phyloP scores from a whole-genome alignment of 1,139 yeast genomes.

The Suhomyces choctaworum region DNA sequence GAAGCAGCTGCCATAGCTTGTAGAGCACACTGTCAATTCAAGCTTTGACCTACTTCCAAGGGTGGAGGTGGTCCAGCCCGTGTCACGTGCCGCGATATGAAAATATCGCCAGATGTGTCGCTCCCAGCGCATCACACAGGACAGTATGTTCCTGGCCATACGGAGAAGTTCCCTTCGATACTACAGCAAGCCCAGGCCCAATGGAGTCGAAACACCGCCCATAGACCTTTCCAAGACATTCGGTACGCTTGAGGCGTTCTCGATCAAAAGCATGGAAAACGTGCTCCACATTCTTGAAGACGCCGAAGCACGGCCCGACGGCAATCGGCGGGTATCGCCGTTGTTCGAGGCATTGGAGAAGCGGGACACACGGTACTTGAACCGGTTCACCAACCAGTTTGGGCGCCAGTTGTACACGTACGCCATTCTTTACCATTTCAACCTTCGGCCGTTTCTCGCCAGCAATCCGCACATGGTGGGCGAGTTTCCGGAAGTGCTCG shows the following conservation, averaged over 20 bases:
- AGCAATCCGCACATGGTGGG: conserved; percentile 14
- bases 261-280: conserved; percentile 17
- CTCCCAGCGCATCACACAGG: too few species aligned
- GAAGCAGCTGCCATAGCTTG: too few species aligned
- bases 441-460: conserved; percentile 16
- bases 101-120: too few species aligned
- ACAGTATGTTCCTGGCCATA: conserved; percentile 3
- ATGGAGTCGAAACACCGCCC: conserved; percentile 3
- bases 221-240: conserved; percentile 13
- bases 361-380: conserved; percentile 15
- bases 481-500: conserved; percentile 11
- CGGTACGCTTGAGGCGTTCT: conserved; percentile 9
- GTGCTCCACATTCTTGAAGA: conserved; percentile 18
- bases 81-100: too few species aligned
- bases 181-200: conserved; percentile 3
- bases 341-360: conserved; percentile 15
- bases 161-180: conserved; percentile 2
- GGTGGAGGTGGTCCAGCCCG: too few species aligned
- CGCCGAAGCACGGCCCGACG: conserved; percentile 15
- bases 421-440: conserved; percentile 15
- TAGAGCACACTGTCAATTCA: too few species aligned
- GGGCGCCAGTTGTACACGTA: conserved; percentile 17
- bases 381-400: conserved; percentile 16
- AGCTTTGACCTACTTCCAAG: too few species aligned
- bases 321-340: conserved; percentile 10